phyloP scores from a whole-genome alignment of 768 basidiomycete species.

The Saitozyma sp. region DNA sequence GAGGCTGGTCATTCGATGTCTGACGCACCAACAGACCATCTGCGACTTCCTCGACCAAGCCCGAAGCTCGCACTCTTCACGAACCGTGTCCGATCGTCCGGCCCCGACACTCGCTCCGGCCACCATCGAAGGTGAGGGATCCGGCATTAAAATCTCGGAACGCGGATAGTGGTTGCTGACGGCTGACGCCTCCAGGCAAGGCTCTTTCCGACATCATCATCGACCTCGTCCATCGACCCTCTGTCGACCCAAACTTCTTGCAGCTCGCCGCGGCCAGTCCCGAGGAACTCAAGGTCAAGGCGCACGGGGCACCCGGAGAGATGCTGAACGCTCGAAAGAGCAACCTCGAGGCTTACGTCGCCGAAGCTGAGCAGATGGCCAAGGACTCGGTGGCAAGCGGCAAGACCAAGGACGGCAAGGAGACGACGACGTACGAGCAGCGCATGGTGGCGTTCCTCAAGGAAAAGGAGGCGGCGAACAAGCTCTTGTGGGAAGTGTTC shows the following conservation, averaged over 20 bases:
- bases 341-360: conserved; percentile 59
- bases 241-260: conserved; percentile 64
- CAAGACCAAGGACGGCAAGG: conserved; percentile 6
- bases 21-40: conserved; percentile 60
- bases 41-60: conserved; percentile 81
- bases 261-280: conserved; percentile 64
- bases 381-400: conserved; percentile 27
- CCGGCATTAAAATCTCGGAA: not conserved
- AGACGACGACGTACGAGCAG: conserved; percentile 34
- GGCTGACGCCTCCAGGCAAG: conserved; percentile 28
- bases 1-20: not conserved
- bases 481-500: conserved; percentile 45
- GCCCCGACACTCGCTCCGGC: conserved; percentile 76
- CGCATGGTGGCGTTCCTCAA: conserved; percentile 47
- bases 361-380: conserved; percentile 58
- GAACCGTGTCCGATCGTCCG: conserved; percentile 70
- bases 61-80: conserved; percentile 67
- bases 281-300: conserved; percentile 59
- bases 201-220: conserved; percentile 57
- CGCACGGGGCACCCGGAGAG: conserved; percentile 50
- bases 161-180: not conserved
- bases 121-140: conserved; percentile 65
- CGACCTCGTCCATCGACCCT: conserved; percentile 64
- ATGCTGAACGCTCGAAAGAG: conserved; percentile 59
- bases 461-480: conserved; percentile 48